Conservation (phyloP, 2,329 filamentous ascomycete species). For the Hirsutella minnesotensis region DNA sequence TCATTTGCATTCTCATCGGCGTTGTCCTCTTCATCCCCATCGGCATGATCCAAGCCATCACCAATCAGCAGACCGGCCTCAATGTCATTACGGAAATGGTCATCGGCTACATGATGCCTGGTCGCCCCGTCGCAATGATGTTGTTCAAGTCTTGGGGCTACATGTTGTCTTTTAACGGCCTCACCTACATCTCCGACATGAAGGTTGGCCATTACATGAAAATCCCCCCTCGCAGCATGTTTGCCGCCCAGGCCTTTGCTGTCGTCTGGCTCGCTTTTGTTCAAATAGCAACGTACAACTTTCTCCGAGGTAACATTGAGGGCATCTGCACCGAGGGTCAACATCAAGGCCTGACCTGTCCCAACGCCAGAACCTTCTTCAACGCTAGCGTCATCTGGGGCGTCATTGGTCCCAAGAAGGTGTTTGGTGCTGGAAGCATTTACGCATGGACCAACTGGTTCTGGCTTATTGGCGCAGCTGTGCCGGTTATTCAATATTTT, state of each 20-base stretch:
- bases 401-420: constrained; percentile 33
- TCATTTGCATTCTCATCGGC: constrained; percentile 27
- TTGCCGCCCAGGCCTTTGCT: constrained; percentile 30
- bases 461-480: constrained; percentile 38
- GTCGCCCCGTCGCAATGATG: constrained; percentile 36
- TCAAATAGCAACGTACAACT: constrained; percentile 25
- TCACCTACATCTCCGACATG: constrained; percentile 35
- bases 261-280: constrained; percentile 27
- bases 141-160: constrained; percentile 36
- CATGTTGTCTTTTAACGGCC: constrained; percentile 32
- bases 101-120: constrained; percentile 35
- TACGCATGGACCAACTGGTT: constrained; percentile 41
- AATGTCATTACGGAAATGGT: constrained; percentile 38
- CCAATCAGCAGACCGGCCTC: constrained; percentile 34
- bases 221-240: constrained; percentile 37
- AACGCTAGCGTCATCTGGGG: constrained; percentile 51
- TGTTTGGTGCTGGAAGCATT: constrained; percentile 23
- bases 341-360: constrained; percentile 40
- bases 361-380: constrained; percentile 46
- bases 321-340: constrained; percentile 39
- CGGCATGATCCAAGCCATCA: constrained; percentile 34
- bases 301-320: constrained; percentile 33
- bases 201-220: constrained; percentile 44
- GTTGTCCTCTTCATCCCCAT: constrained; percentile 29
- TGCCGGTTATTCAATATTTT: constrained; percentile 37